Evolutionary conservation across 148 eudicot species (phyloP).

Genomic region (Nyssa sinensis): DNA sequence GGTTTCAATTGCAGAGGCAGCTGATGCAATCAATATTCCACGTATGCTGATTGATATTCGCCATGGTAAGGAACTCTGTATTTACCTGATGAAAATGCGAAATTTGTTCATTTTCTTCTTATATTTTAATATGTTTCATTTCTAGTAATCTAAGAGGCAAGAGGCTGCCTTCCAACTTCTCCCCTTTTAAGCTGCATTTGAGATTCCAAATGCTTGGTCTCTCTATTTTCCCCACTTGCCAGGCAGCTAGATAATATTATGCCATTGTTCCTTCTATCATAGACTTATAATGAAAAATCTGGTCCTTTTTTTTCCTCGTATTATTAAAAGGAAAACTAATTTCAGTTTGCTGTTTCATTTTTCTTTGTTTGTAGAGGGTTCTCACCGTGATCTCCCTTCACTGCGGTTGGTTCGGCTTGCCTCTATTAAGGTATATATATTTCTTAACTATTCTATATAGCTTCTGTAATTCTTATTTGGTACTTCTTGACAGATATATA

Average conservation of each 20-base stretch:
- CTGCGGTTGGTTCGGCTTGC: constrained; percentile 77
- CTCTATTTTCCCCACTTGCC: neutral
- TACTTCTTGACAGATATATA: neutral
- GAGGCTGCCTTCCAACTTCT: neutral
- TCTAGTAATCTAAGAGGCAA: neutral
- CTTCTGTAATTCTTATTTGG: neutral
- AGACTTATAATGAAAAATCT: neutral
- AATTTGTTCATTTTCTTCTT: neutral
- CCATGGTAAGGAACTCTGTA: constrained; percentile 56
- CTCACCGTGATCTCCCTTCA: constrained; percentile 94
- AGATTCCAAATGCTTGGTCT: neutral
- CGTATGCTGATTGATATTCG: constrained; percentile 93
- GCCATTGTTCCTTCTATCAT: neutral
- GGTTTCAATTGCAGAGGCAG: constrained; percentile 77
- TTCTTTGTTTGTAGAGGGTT: constrained; percentile 60
- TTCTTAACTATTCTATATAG: neutral
- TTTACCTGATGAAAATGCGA: neutral
- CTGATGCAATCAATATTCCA: constrained; percentile 62
- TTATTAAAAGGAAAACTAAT: neutral
- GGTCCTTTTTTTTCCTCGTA: neutral
- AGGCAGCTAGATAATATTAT: constrained; percentile 1
- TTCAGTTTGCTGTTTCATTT: constrained; percentile 1
- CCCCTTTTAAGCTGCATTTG: neutral
- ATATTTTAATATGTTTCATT: neutral
- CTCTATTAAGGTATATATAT: constrained; percentile 51